Percentiles rank a stretch among this genome's conserved stretches.
Evolutionary conservation across 176 grass and related monocot genomes (phyloP).

Genomic region (Pharus latifolius): DNA sequence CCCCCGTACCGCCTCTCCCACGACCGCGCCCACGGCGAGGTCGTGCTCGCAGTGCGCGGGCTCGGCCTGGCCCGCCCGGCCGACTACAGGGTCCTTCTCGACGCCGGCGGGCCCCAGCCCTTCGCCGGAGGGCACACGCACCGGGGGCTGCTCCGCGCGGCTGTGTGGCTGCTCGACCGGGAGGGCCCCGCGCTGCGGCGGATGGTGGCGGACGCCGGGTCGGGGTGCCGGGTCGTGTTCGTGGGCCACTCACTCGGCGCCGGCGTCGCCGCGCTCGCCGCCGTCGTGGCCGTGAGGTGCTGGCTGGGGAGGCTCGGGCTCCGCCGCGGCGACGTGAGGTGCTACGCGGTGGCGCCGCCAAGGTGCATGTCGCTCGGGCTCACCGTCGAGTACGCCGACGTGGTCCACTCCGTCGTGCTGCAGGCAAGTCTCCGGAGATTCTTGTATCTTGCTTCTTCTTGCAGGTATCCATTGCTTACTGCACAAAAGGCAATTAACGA

Average conservation of each 20-base stretch:
- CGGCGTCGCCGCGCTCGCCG: slow-evolving; percentile 18
- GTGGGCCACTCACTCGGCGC: slow-evolving; percentile 41
- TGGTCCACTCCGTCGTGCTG: slow-evolving; percentile 39
- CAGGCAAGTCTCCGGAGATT: slow-evolving; percentile 6
- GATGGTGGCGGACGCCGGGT: slow-evolving; percentile 8
- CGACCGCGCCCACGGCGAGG: slow-evolving; percentile 23
- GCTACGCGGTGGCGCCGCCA: slow-evolving; percentile 35
- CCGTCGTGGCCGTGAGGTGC: slow-evolving; percentile 28
- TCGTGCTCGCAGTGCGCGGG: slow-evolving; percentile 33
- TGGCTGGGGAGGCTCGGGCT: slow-evolving; percentile 12
- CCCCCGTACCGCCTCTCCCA: slow-evolving; percentile 27
- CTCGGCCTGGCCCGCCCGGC: slow-evolving; percentile 24
- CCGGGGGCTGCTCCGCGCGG: slow-evolving; percentile 20
- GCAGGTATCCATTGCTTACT: not conserved
- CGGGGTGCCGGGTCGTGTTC: slow-evolving; percentile 16
- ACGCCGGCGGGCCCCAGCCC: slow-evolving; percentile 28
- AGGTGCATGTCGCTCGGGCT: slow-evolving; percentile 44
- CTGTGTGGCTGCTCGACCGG: slow-evolving; percentile 24
- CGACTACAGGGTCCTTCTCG: slow-evolving; percentile 31
- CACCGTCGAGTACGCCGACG: slow-evolving; percentile 38
- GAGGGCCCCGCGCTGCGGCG: slow-evolving; percentile 17
- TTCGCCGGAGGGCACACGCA: slow-evolving; percentile 37
- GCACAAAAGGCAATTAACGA: not conserved
- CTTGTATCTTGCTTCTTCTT: not conserved
- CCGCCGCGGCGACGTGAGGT: slow-evolving; percentile 17